Percentiles rank a stretch among this genome's conserved stretches.
Evolutionary conservation across 2,329 filamentous ascomycete genomes (phyloP).

Genomic region (Triangularia verruculosa): DNA sequence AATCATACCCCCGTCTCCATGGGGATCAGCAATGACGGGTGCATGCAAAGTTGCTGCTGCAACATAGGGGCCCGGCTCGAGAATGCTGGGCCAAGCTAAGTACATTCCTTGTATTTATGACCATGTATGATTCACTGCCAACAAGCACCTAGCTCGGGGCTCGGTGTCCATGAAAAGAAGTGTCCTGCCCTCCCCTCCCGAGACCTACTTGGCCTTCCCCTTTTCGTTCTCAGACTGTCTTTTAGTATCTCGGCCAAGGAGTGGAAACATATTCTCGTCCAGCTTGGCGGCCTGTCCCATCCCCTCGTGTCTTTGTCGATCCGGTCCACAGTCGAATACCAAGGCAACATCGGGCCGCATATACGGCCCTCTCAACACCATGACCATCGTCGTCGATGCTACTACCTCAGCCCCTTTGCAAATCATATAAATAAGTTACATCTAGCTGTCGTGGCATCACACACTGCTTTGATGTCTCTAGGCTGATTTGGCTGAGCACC

Average conservation of each 20-base stretch:
- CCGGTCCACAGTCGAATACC: not conserved
- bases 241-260: not conserved
- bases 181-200: not conserved
- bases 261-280: not conserved
- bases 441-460: not conserved
- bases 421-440: slow-evolving; percentile 8
- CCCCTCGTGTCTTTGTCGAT: not conserved
- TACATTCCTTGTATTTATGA: not conserved
- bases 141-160: not conserved
- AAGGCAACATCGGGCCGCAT: not conserved
- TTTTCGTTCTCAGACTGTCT: not conserved
- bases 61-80: not conserved
- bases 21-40: not conserved
- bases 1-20: not conserved
- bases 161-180: not conserved
- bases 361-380: not conserved
- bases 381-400: not conserved
- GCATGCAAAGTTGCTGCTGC: not conserved
- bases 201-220: not conserved
- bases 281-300: not conserved
- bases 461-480: not conserved
- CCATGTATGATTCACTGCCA: not conserved
- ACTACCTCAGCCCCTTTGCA: not conserved
- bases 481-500: not conserved
- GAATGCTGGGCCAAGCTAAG: not conserved